These are phyloP conservation scores for Lachnellula occidentalis DNA, from an alignment of 2,329 filamentous ascomycete genomes.

Conservation along the genomic window DNA sequence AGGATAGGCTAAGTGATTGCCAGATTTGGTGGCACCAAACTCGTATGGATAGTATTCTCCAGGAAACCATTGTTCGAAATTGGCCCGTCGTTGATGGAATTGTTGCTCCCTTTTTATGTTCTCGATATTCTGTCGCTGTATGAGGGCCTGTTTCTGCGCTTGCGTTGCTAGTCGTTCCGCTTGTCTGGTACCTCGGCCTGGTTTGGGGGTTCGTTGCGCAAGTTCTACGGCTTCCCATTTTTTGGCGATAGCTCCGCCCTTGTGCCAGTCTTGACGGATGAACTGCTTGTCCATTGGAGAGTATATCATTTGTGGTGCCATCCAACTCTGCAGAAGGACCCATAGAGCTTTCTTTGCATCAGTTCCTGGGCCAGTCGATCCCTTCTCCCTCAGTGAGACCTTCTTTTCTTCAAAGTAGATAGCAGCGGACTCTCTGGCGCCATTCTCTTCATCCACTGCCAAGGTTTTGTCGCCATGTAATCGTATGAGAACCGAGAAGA, in stretches of 20 bases:
- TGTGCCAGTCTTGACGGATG: not conserved
- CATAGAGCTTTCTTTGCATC: not conserved
- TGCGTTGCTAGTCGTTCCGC: too few relatives aligned
- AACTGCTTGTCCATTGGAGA: not conserved
- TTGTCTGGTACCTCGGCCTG: too few relatives aligned
- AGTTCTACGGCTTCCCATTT: too few relatives aligned
- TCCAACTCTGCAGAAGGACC: not conserved
- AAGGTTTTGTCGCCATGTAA: not conserved
- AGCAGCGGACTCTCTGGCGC: not conserved
- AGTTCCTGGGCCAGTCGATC: not conserved
- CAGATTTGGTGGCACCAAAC: too few relatives aligned
- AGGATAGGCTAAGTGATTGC: too few relatives aligned
- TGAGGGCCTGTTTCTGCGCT: too few relatives aligned
- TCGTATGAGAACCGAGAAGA: not conserved
- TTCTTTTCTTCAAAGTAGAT: not conserved
- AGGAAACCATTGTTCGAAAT: too few relatives aligned
- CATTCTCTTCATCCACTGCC: not conserved
- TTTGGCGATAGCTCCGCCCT: not conserved
- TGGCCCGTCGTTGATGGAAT: too few relatives aligned
- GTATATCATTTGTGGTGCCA: not conserved
- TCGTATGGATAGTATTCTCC: too few relatives aligned
- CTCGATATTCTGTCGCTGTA: too few relatives aligned
- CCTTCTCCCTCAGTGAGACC: not conserved
- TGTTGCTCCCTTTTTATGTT: too few relatives aligned
- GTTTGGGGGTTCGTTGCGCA: rapidly evolving